phyloP scores from a whole-genome alignment of 371 early-diverging fungal species.

The Entomophthora muscae region DNA sequence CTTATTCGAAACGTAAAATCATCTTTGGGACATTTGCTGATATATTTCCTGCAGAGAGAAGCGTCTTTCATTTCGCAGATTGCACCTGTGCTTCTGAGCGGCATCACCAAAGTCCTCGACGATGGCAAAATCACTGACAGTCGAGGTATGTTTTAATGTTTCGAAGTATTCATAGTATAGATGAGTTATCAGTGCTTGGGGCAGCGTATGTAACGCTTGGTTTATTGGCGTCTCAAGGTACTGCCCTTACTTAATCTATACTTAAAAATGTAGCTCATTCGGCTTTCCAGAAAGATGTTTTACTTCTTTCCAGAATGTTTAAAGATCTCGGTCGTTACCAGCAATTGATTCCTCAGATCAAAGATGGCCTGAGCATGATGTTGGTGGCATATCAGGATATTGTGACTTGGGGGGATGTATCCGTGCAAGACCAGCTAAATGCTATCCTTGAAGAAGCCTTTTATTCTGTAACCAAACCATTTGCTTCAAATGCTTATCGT shows the following conservation, averaged over 20 bases:
- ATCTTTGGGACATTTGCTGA: no score
- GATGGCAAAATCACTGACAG: background rate
- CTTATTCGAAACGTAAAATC: constrained; percentile 46
- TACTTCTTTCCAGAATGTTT: background rate
- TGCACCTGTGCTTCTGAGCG: background rate
- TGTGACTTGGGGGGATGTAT: constrained; percentile 15
- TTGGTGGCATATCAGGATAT: constrained; percentile 41
- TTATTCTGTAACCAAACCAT: constrained; percentile 27
- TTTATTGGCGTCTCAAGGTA: background rate
- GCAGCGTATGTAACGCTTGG: background rate
- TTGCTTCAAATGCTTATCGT: background rate
- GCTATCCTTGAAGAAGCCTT: constrained; percentile 31
- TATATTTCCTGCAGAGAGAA: background rate
- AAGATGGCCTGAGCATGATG: constrained; percentile 66
- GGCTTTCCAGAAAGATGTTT: background rate
- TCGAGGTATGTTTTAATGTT: background rate
- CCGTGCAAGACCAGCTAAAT: constrained; percentile 27
- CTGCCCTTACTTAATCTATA: no score
- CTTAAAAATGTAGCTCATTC: no score
- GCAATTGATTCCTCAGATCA: background rate
- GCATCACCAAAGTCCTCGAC: background rate
- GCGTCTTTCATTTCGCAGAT: background rate
- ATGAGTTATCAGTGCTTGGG: background rate
- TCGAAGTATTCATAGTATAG: background rate
- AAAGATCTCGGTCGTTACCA: background rate